Evolutionary conservation across 2,329 filamentous ascomycete species (phyloP), one percentile per base, ranked within the genome.

Genomic region (Botryotinia globosa): DNA sequence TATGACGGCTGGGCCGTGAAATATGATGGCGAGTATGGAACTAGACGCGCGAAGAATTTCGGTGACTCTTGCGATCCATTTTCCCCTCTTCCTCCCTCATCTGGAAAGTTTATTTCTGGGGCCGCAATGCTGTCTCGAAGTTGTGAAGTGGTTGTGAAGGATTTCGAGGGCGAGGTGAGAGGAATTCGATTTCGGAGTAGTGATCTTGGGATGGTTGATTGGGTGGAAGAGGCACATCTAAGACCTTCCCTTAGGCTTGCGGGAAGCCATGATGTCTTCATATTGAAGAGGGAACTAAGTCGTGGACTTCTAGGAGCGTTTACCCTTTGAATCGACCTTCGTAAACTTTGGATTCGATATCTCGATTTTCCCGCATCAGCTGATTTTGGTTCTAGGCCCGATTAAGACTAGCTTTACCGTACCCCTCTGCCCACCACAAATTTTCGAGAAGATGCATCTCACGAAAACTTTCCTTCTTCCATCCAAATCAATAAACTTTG

Each of bases 1-100:
- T 97, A 98, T 71, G 87, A 86, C 2, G 94, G 92, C 74, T 91
- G 91, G 69, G 91, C 91, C 69, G 94, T 94, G 85, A 98, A 99
- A 84, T 99, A 99, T n/a, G 95, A 96, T 4, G 93, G 91, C 51
- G 94, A 97, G 39, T 87, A 87, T 32, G 96, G 96, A 51, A 98
- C 85, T 34, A 97, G 85, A 76, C 96, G 93, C 70, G 92, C 90
- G 45, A 75, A 74, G 76, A 89, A 87, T 39, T 78, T 76, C 42
- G 54, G 37, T 4, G 29, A 0, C 77, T 80, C 64, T 77, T 74
- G 63, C 34, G 73, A 74, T 78, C 78, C 48, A 16, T 74, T 76
- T 72, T 72, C 51, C 58, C 58, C 67, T 65, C 67, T 72, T 37
- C 75, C 74, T n/a, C 74, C 72, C n/a, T 74, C 48, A 45, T 77